Evolutionary conservation across 441 rosid genomes (phyloP), one percentile per base, ranked within the genome.

Genomic region (Geranium incanum): DNA sequence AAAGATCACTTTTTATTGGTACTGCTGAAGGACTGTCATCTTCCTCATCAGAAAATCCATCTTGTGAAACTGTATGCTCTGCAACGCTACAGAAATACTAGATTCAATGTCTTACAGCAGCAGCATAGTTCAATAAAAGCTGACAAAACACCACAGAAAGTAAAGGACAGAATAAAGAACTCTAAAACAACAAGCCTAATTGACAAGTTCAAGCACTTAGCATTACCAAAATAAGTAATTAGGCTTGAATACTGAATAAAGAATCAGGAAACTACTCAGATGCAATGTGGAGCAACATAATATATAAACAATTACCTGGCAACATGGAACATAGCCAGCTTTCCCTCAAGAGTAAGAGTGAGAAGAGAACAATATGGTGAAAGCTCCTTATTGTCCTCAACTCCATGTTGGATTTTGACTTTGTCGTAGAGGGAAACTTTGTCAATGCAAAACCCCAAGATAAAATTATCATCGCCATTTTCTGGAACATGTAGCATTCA

Each of bases 321-420:
- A 78, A 92, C 81, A 79, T 86, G 81, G 84, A 83, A 89, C 88
- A 95, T 78, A 43, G 77, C 81, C 68, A 95, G 89, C 85, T 90
- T 92, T 76, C 99, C 98, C 81, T 95, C 98, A 50, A 86, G 79
- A 70, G 99, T 92, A 74, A 92, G 91, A 83, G 92, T 90, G 75
- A 89, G 68, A 71, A 95, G 93, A 79, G 87, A 74, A 78, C 93
- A 95, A 80, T 50, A 74, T 69, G 96, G 92, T 4, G 82, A 78
- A 78, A 92, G 92, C 77, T 92, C 98, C 81, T 76, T 86, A 70
- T 78, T 57, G 72, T 91, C 92, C 76, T 88, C 93, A 68, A 75
- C 84, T 73, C 87, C 94, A 37, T 86, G 83, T 80, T 82, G 87
- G 68, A 92, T 79, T 82, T 78, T 83, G 63, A 95, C 84, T 57